Evolutionary conservation across 495 filamentous ascomycete species (phyloP).

Genomic region (Penicillium desertorum): DNA sequence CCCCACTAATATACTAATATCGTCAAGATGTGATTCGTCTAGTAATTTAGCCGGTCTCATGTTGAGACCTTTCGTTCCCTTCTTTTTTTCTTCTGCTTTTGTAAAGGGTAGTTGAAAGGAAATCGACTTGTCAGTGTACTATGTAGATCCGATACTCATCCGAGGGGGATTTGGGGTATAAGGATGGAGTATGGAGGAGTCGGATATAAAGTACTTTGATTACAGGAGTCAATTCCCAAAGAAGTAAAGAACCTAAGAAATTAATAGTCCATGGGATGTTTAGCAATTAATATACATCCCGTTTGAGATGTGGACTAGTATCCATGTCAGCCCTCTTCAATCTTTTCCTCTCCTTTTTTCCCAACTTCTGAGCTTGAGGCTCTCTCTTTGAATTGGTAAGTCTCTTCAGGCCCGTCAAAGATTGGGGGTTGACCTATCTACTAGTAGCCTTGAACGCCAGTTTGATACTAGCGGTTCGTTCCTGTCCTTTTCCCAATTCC

Average conservation of each 20-base stretch:
- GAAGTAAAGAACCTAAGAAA: too few relatives aligned
- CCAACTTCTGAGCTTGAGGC: conserved; percentile 27
- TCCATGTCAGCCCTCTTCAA: conserved; percentile 9
- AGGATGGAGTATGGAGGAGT: not conserved
- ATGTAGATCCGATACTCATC: not conserved
- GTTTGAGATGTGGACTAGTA: conserved; percentile 7
- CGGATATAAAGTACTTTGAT: not conserved
- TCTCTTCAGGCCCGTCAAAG: conserved; percentile 1
- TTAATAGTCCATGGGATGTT: not conserved
- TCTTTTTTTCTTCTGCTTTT: not conserved
- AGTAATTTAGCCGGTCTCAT: not conserved
- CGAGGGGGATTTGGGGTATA: not conserved
- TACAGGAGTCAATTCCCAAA: not conserved
- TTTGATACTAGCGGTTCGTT: conserved; percentile 31
- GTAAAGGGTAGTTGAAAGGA: not conserved
- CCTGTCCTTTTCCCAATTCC: conserved; percentile 18
- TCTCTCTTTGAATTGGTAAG: conserved; percentile 14
- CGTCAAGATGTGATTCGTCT: not conserved
- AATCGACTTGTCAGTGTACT: not conserved
- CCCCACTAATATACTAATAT: not conserved
- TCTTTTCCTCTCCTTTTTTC: conserved; percentile 17
- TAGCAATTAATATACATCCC: conserved; percentile 17
- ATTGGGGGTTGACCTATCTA: not conserved
- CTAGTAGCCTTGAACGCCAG: conserved; percentile 25
- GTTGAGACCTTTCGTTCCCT: not conserved